These are phyloP conservation scores for Mycena rosella DNA, from an alignment of 768 basidiomycete genomes.

Conservation along the genomic window DNA sequence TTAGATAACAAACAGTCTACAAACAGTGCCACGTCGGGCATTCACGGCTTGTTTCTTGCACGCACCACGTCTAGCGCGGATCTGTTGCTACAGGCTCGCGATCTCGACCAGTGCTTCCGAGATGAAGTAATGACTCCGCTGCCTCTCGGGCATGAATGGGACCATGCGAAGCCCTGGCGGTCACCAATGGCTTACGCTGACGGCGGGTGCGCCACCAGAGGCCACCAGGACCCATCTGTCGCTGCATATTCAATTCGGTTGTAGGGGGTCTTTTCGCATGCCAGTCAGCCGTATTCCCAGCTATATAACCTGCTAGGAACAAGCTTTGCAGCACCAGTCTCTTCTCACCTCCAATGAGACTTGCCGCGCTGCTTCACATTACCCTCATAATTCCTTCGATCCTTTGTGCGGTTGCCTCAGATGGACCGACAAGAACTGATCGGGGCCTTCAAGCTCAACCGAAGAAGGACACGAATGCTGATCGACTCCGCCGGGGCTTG, in stretches of 20 bases:
- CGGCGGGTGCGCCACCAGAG: conserved; percentile 26
- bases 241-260: not conserved
- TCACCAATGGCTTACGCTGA: too few species aligned
- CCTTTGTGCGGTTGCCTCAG: not conserved
- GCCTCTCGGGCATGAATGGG: conserved; percentile 16
- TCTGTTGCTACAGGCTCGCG: too few species aligned
- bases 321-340: not conserved
- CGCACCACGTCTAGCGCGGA: too few species aligned
- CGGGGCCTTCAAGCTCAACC: not conserved
- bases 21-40: too few species aligned
- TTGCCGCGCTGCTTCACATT: not conserved
- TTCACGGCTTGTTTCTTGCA: too few species aligned
- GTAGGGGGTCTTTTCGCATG: not conserved
- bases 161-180: not conserved
- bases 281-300: not conserved
- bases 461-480: conserved; percentile 20
- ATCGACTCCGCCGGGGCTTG: conserved; percentile 21
- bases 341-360: not conserved
- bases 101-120: too few species aligned
- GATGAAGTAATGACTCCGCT: too few species aligned
- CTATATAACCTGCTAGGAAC: conserved; percentile 7
- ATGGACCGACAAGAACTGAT: not conserved
- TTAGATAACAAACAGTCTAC: too few species aligned
- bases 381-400: not conserved
- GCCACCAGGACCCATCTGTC: too few species aligned